These are phyloP conservation scores for Calvatia gigantea DNA, from an alignment of 768 basidiomycete genomes.

Conservation along the genomic window DNA sequence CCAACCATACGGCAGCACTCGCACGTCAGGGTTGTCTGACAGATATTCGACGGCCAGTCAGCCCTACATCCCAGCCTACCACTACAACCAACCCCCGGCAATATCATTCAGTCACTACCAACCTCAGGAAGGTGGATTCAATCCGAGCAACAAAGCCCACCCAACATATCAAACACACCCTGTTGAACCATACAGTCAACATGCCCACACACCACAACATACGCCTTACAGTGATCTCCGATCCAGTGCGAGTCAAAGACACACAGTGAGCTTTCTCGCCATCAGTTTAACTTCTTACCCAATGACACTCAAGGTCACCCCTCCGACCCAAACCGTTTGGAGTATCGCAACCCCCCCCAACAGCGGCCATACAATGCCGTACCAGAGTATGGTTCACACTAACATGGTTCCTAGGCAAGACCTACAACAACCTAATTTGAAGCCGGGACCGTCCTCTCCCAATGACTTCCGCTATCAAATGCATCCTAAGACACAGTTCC, in stretches of 20 bases:
- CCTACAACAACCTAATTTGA: background rate
- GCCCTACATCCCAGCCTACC: slow-evolving; percentile 2
- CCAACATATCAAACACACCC: slow-evolving; percentile 19
- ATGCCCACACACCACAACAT: slow-evolving; percentile 11
- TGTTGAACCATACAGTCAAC: slow-evolving; percentile 23
- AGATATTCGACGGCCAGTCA: background rate
- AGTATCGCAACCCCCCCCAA: slow-evolving; percentile 18
- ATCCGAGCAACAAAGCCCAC: slow-evolving; percentile 18
- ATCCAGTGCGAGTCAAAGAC: slow-evolving; percentile 4
- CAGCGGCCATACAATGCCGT: slow-evolving; percentile 16
- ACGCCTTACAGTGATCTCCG: slow-evolving; percentile 9
- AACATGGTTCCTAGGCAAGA: slow-evolving; percentile 8
- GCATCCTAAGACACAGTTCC: slow-evolving; percentile 26
- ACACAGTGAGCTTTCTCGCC: background rate
- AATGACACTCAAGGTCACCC: background rate
- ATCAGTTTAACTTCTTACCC: background rate
- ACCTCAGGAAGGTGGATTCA: slow-evolving; percentile 38
- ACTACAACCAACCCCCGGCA: slow-evolving; percentile 10
- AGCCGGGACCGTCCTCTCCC: slow-evolving; percentile 5
- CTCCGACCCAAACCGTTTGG: slow-evolving; percentile 21
- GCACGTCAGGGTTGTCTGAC: background rate
- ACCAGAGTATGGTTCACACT: slow-evolving; percentile 1
- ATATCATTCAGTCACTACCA: slow-evolving; percentile 49
- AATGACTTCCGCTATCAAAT: slow-evolving; percentile 17
- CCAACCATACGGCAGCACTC: background rate